phyloP scores from a whole-genome alignment of 768 basidiomycete species.

The Rhodocollybia butyracea region DNA sequence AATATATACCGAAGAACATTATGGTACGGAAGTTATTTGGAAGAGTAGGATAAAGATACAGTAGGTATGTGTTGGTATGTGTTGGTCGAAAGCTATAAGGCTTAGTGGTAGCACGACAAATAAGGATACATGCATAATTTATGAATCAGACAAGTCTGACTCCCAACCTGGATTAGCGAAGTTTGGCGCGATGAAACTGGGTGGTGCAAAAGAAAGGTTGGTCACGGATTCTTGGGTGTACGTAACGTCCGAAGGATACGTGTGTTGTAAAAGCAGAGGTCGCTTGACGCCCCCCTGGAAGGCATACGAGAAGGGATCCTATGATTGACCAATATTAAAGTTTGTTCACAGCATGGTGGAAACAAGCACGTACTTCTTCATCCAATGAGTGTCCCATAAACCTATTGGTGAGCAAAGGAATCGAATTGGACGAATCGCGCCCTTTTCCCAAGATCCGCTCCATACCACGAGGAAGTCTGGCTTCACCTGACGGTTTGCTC shows the following conservation, averaged over 20 bases:
- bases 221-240: slow-evolving; percentile 30
- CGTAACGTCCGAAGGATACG: slow-evolving; percentile 7
- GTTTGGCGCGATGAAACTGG: slow-evolving; percentile 47
- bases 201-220: slow-evolving; percentile 38
- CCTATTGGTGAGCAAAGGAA: neutral
- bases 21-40: too few species aligned
- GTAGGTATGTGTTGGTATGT: too few species aligned
- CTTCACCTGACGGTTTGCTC: neutral
- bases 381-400: neutral
- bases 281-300: neutral
- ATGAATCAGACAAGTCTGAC: slow-evolving; percentile 34
- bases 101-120: too few species aligned
- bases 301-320: neutral
- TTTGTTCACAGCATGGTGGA: neutral
- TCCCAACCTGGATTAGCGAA: slow-evolving; percentile 60
- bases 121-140: slow-evolving; percentile 8
- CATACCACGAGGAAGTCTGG: neutral
- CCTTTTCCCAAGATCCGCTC: neutral
- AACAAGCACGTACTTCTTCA: slow-evolving; percentile 7
- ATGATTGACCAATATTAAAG: neutral
- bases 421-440: neutral
- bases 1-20: too few species aligned
- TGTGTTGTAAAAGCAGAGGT: slow-evolving; percentile 2
- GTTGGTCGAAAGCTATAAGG: neutral
- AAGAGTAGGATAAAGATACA: neutral